Evolutionary conservation across 208 protist species (phyloP).

Genomic region (Trypanosoma scelopori): DNA sequence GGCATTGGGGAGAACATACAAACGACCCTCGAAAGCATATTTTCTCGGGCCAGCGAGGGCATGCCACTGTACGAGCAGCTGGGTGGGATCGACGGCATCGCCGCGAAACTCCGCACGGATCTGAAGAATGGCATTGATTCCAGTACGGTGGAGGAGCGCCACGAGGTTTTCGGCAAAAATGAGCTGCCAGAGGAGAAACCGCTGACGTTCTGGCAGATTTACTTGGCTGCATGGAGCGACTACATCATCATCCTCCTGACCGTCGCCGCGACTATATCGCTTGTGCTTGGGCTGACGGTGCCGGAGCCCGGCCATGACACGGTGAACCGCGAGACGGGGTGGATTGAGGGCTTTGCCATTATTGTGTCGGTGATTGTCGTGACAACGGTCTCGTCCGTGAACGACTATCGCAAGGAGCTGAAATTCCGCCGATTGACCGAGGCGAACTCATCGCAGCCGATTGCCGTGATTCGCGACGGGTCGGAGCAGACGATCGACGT

Average conservation of each 20-base stretch:
- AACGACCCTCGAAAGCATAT: conserved; percentile 52
- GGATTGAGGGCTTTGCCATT: conserved; percentile 97
- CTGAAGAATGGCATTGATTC: conserved; percentile 36
- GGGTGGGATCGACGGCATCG: conserved; percentile 53
- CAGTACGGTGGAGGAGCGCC: conserved; percentile 35
- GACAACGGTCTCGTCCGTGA: conserved; percentile 89
- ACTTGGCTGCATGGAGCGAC: conserved; percentile 76
- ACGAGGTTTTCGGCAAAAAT: conserved; percentile 62
- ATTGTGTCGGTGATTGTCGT: conserved; percentile 95
- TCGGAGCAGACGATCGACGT: conserved; percentile 79
- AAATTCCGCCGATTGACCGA: conserved; percentile 94
- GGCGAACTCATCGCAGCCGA: conserved; percentile 86
- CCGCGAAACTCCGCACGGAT: conserved; percentile 41
- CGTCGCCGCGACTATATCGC: conserved; percentile 59
- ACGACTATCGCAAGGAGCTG: conserved; percentile 95
- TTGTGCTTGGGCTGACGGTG: conserved; percentile 76
- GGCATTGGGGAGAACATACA: too few species aligned
- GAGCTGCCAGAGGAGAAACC: conserved; percentile 65
- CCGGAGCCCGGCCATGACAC: conserved; percentile 55
- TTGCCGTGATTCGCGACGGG: conserved; percentile 91
- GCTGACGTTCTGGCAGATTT: conserved; percentile 82
- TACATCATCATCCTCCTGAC: conserved; percentile 79
- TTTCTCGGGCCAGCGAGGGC: conserved; percentile 50
- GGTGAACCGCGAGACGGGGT: conserved; percentile 84
- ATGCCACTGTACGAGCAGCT: conserved; percentile 57